These are phyloP conservation scores for Erodium moschatum DNA, from an alignment of 441 rosid genomes.

Conservation along the genomic window DNA sequence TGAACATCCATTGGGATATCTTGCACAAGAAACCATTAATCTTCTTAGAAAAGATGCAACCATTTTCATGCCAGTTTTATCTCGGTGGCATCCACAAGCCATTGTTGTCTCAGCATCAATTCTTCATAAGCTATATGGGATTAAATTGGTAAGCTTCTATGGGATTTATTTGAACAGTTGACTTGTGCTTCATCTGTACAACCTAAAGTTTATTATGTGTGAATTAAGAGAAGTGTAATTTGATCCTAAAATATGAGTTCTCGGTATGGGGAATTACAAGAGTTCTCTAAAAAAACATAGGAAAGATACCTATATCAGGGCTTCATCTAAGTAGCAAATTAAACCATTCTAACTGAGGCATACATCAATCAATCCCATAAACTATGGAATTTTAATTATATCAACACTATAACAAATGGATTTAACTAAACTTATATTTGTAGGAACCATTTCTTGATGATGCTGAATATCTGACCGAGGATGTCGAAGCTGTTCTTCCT, in stretches of 20 bases:
- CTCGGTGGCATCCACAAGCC: conserved; percentile 81
- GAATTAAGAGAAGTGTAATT: neutral
- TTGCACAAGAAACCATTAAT: conserved; percentile 76
- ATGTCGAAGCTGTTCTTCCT: conserved; percentile 82
- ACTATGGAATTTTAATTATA: neutral
- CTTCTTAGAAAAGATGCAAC: conserved; percentile 69
- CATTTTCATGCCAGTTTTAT: conserved; percentile 61
- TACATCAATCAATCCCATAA: neutral
- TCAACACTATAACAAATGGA: conserved; percentile 9
- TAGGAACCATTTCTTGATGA: conserved; percentile 94
- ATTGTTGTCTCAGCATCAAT: conserved; percentile 66
- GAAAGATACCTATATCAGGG: neutral
- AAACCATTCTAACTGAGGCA: neutral
- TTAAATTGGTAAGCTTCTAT: conserved; percentile 60
- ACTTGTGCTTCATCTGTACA: conserved; percentile 4
- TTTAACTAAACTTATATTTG: conserved; percentile 25
- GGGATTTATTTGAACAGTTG: conserved; percentile 15
- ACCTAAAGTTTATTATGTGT: conserved; percentile 6
- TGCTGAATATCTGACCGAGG: conserved; percentile 88
- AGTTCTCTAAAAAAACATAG: neutral
- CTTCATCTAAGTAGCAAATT: neutral
- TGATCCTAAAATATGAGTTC: neutral
- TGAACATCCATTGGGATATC: conserved; percentile 77
- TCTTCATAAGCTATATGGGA: conserved; percentile 80
- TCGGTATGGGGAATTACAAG: neutral